A percentile compares a stretch with the other conserved stretches of the same genome.
Evolutionary conservation across 108 stramenopile species (phyloP).

Genomic region (Nitzschia inconspicua): DNA sequence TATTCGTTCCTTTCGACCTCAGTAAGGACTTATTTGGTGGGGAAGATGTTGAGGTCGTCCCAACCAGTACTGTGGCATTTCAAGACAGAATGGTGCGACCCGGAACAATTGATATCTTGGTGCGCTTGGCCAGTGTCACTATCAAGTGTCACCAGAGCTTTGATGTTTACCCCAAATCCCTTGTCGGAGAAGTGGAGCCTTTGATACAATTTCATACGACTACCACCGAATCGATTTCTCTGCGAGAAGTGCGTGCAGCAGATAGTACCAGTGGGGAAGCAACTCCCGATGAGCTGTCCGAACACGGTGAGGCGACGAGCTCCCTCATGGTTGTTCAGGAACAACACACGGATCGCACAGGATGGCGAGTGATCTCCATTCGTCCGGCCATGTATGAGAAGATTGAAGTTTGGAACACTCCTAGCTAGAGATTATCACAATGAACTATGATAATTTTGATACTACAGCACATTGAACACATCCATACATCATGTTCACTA

Average conservation of each 20-base stretch:
- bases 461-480: too few species aligned
- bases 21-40: constrained; percentile 81
- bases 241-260: constrained; percentile 62
- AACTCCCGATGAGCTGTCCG: background rate
- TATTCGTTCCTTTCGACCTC: background rate
- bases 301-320: background rate
- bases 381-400: constrained; percentile 83
- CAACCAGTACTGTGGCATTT: constrained; percentile 38
- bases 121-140: constrained; percentile 59
- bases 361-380: constrained; percentile 75
- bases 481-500: too few species aligned
- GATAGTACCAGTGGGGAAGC: constrained; percentile 18
- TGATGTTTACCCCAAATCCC: constrained; percentile 75
- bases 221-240: constrained; percentile 74
- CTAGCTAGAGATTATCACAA: constrained; percentile 35
- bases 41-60: constrained; percentile 82
- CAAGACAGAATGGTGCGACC: constrained; percentile 30
- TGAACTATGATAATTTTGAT: too few species aligned
- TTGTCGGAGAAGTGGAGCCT: constrained; percentile 65
- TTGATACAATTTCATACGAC: constrained; percentile 86
- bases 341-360: constrained; percentile 66
- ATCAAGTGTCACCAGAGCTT: constrained; percentile 87
- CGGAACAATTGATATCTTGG: constrained; percentile 77
- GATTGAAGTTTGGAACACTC: constrained; percentile 51
- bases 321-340: constrained; percentile 39